phyloP scores from a whole-genome alignment of 441 rosid species.

The Brassica balearica region DNA sequence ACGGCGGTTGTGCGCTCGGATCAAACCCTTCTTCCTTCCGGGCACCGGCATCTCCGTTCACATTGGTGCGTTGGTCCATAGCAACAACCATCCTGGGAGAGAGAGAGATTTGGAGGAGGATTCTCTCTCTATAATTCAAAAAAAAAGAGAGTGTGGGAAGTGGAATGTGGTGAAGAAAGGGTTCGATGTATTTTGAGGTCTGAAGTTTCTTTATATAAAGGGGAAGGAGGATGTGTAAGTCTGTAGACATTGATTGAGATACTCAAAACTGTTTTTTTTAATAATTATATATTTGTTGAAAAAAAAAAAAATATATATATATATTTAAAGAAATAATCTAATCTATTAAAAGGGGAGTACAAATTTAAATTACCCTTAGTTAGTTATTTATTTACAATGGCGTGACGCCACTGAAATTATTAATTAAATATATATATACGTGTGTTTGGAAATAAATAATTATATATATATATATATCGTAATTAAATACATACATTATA shows the following conservation, averaged over 20 bases:
- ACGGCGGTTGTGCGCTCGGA: conserved; percentile 47
- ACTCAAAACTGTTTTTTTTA: not conserved
- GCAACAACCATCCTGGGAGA: conserved; percentile 41
- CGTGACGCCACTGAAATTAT: too few relatives aligned
- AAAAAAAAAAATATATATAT: too few relatives aligned
- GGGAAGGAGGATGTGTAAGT: conserved; percentile 2
- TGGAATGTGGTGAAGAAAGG: conserved; percentile 42
- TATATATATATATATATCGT: too few relatives aligned
- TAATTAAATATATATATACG: too few relatives aligned
- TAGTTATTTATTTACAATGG: too few relatives aligned
- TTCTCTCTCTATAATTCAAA: conserved; percentile 19
- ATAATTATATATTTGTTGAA: too few relatives aligned
- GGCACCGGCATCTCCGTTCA: conserved; percentile 33
- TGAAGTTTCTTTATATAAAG: conserved; percentile 43
- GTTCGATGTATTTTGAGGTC: conserved; percentile 31
- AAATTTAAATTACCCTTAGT: too few relatives aligned
- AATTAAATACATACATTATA: too few relatives aligned
- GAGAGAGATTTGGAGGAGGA: not conserved
- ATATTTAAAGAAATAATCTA: too few relatives aligned
- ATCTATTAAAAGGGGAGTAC: too few relatives aligned
- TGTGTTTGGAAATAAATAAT: too few relatives aligned
- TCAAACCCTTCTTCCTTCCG: conserved; percentile 41
- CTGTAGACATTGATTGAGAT: not conserved
- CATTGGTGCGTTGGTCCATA: conserved; percentile 39
- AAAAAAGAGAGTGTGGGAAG: not conserved